Percentiles rank a stretch among this genome's conserved stretches.
Evolutionary conservation across 2,329 filamentous ascomycete genomes (phyloP).

Genomic region (Chrysoporthe austroafricana): DNA sequence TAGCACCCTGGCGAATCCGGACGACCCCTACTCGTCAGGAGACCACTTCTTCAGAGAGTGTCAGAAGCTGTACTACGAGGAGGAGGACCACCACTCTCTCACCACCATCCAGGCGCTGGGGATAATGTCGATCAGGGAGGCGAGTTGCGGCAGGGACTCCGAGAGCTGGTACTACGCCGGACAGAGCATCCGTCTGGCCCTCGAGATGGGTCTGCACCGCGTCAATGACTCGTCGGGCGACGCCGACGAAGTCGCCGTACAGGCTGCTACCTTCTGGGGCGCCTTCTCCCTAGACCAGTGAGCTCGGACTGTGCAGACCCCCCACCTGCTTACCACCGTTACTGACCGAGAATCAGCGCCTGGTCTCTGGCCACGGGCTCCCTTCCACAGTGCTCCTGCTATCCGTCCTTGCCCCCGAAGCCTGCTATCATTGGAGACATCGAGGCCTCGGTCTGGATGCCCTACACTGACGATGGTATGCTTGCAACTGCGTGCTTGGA

Average conservation of each 20-base stretch:
- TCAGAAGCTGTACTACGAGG: constrained; percentile 61
- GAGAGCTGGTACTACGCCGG: constrained; percentile 75
- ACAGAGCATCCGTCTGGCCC: constrained; percentile 71
- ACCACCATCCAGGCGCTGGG: constrained; percentile 77
- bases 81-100: constrained; percentile 62
- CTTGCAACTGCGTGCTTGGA: not conserved
- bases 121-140: constrained; percentile 76
- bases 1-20: constrained; percentile 64
- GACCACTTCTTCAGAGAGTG: constrained; percentile 77
- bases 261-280: constrained; percentile 65
- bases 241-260: constrained; percentile 61
- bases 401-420: constrained; percentile 60
- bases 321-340: not conserved
- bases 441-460: constrained; percentile 63
- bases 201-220: constrained; percentile 72
- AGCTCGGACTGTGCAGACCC: constrained; percentile 35
- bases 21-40: constrained; percentile 67
- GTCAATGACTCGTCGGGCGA: constrained; percentile 47
- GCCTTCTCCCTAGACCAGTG: constrained; percentile 67
- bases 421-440: constrained; percentile 63
- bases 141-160: constrained; percentile 72
- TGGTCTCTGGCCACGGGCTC: constrained; percentile 69
- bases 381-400: constrained; percentile 62
- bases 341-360: constrained; percentile 46
- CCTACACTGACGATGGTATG: constrained; percentile 61